Conservation (phyloP, 2,329 filamentous ascomycete species). For the Mycocentrospora acerina region DNA sequence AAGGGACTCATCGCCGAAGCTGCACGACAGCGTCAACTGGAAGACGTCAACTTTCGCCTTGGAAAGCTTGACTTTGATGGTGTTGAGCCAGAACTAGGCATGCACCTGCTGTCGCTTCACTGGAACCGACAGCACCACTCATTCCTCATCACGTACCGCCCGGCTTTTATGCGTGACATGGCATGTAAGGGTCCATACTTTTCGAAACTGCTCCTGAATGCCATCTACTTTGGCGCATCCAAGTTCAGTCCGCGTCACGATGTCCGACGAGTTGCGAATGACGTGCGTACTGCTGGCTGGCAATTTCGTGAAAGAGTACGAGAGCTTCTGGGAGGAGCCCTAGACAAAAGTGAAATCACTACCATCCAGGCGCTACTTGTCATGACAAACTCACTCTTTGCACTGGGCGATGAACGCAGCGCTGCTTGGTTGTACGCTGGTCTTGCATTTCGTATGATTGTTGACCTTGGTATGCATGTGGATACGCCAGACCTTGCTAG, state of each 20-base stretch:
- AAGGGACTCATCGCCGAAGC: constrained; percentile 52
- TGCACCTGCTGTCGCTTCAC: constrained; percentile 54
- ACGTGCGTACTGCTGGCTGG: constrained; percentile 53
- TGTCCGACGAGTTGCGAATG: constrained; percentile 48
- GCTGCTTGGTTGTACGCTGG: constrained; percentile 61
- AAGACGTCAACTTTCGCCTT: constrained; percentile 49
- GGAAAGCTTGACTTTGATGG: constrained; percentile 58
- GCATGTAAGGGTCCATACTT: constrained; percentile 58
- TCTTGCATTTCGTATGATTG: constrained; percentile 58
- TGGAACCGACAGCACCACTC: constrained; percentile 58
- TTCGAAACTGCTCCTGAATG: constrained; percentile 58
- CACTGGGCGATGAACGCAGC: constrained; percentile 53
- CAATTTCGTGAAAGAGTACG: constrained; percentile 50
- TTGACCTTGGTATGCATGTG: constrained; percentile 57
- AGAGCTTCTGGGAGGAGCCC: constrained; percentile 49
- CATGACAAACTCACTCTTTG: constrained; percentile 55
- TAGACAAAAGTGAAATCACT: constrained; percentile 55
- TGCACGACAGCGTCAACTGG: constrained; percentile 53
- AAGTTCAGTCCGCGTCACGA: constrained; percentile 52
- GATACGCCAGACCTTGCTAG: constrained; percentile 38
- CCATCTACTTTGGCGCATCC: constrained; percentile 52
- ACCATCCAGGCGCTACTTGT: constrained; percentile 57
- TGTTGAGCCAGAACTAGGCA: constrained; percentile 53
- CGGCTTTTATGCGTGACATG: constrained; percentile 49
- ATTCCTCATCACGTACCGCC: constrained; percentile 53